These are phyloP conservation scores for Wickerhamiella hasegawae DNA, from an alignment of 805 yeast species.

Conservation along the genomic window DNA sequence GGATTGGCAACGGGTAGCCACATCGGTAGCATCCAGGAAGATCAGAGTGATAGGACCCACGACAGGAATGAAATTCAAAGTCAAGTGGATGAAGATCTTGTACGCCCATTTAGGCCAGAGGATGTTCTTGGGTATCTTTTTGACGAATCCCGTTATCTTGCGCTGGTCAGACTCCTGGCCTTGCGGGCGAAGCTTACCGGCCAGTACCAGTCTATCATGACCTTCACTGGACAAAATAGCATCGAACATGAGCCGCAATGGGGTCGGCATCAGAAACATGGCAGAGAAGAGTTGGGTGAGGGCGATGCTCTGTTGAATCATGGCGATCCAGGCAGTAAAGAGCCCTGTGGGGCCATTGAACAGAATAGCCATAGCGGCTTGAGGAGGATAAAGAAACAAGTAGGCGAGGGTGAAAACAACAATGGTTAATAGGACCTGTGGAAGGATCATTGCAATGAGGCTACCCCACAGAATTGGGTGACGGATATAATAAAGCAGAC, in stretches of 20 bases:
- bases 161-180: slow-evolving; percentile 22
- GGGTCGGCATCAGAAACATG: slow-evolving; percentile 30
- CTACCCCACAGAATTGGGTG: slow-evolving; percentile 33
- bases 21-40: slow-evolving; percentile 35
- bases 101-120: slow-evolving; percentile 28
- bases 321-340: slow-evolving; percentile 29
- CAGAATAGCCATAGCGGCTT: slow-evolving; percentile 27
- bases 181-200: slow-evolving; percentile 22
- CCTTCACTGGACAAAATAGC: slow-evolving; percentile 31
- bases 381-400: slow-evolving; percentile 29
- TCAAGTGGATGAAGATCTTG: slow-evolving; percentile 23
- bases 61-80: slow-evolving; percentile 36
- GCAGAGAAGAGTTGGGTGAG: slow-evolving; percentile 29
- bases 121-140: slow-evolving; percentile 24
- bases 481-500: slow-evolving; percentile 26
- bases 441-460: slow-evolving; percentile 28
- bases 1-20: slow-evolving; percentile 35
- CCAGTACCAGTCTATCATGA: slow-evolving; percentile 28
- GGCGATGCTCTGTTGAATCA: slow-evolving; percentile 29
- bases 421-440: slow-evolving; percentile 28
- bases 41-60: slow-evolving; percentile 42
- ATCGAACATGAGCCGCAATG: slow-evolving; percentile 33
- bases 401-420: slow-evolving; percentile 25
- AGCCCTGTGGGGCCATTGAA: slow-evolving; percentile 38
- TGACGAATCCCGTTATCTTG: slow-evolving; percentile 21